phyloP scores from a whole-genome alignment of 176 grass and related monocot genomes.

The Luzula sylvatica region DNA sequence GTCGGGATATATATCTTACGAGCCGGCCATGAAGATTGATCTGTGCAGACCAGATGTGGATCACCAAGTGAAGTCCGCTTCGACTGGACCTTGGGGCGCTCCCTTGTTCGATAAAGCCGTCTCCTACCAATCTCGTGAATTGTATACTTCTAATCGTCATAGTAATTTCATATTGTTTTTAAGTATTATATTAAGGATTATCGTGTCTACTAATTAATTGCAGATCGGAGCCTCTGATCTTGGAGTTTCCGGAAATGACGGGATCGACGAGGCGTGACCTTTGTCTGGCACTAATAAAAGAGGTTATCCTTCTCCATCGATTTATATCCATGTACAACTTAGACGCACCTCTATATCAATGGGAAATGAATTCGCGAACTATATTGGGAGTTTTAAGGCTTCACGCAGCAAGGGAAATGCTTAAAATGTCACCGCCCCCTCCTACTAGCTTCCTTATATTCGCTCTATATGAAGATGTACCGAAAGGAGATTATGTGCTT shows the following conservation, averaged over 20 bases:
- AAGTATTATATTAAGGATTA: background rate
- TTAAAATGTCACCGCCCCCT: constrained; percentile 60
- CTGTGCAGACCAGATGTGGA: constrained; percentile 45
- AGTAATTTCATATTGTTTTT: background rate
- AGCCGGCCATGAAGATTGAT: constrained; percentile 52
- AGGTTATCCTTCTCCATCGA: constrained; percentile 57
- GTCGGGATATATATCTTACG: constrained; percentile 55
- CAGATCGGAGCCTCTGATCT: constrained; percentile 75
- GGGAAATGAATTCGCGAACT: constrained; percentile 57
- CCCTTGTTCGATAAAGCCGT: constrained; percentile 91
- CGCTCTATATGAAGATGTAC: constrained; percentile 60
- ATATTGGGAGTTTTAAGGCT: constrained; percentile 81
- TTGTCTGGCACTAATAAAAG: constrained; percentile 78
- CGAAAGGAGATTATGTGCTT: constrained; percentile 79
- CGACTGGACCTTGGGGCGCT: constrained; percentile 84
- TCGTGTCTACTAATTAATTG: constrained; percentile 13
- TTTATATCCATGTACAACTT: constrained; percentile 56
- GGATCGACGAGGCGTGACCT: constrained; percentile 81
- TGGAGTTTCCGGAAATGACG: constrained; percentile 87
- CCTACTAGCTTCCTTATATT: constrained; percentile 69
- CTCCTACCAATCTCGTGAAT: constrained; percentile 36
- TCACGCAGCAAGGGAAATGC: constrained; percentile 80
- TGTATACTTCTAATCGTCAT: constrained; percentile 27
- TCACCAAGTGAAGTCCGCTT: constrained; percentile 57
- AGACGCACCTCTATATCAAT: constrained; percentile 46